Evolutionary conservation across 2,329 filamentous ascomycete species (phyloP).

Genomic region (Cryphonectria parasitica): DNA sequence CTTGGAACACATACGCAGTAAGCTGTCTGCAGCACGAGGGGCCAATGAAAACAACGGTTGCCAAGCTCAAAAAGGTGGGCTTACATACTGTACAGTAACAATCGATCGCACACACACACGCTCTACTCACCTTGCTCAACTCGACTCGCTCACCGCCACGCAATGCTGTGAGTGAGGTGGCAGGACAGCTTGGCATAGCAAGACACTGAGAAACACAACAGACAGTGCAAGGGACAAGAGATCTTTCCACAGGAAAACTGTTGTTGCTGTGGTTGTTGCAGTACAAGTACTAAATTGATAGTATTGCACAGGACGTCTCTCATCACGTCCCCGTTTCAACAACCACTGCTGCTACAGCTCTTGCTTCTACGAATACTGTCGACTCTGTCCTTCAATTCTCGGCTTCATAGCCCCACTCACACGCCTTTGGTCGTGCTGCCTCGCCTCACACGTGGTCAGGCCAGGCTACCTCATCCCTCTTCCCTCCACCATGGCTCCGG

Average conservation of each 20-base stretch:
- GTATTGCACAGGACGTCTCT: background rate
- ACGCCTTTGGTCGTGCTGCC: background rate
- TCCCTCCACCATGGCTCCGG: conserved; percentile 24
- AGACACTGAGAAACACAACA: background rate
- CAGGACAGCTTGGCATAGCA: background rate
- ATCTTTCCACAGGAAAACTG: background rate
- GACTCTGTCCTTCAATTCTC: background rate
- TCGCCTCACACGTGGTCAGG: background rate
- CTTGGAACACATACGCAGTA: background rate
- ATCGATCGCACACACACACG: background rate
- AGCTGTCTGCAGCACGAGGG: background rate
- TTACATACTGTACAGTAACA: background rate
- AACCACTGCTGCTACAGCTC: background rate
- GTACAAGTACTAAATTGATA: background rate
- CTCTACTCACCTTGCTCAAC: background rate
- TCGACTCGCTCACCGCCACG: background rate
- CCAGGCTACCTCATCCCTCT: too few species aligned
- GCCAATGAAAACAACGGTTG: background rate
- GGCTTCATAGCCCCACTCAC: background rate
- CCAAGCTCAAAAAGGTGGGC: conserved; percentile 1
- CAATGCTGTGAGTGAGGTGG: background rate
- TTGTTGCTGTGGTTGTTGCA: background rate
- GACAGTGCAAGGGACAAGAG: background rate
- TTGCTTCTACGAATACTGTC: background rate
- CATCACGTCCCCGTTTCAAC: background rate